Evolutionary conservation across 2,329 filamentous ascomycete genomes (phyloP).

Genomic region (Alternaria panax): DNA sequence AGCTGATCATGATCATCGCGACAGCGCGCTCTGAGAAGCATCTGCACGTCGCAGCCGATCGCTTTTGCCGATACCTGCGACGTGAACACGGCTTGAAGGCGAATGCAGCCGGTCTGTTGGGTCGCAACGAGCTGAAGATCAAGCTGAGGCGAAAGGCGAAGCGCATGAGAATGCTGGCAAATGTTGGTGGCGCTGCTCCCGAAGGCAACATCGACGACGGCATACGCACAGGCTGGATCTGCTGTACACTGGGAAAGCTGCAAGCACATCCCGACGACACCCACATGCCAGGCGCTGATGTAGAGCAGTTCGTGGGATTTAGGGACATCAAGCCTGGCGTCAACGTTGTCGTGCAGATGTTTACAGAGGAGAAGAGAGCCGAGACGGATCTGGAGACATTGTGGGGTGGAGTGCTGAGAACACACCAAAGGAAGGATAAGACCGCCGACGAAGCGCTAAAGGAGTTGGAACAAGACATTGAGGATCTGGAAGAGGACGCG

Average conservation of each 20-base stretch:
- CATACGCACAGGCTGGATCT: slow-evolving; percentile 93
- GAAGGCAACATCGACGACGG: slow-evolving; percentile 77
- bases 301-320: slow-evolving; percentile 77
- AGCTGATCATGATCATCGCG: slow-evolving; percentile 90
- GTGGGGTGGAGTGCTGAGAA: slow-evolving; percentile 62
- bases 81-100: slow-evolving; percentile 75
- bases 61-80: slow-evolving; percentile 86
- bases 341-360: slow-evolving; percentile 73
- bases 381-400: slow-evolving; percentile 72
- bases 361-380: slow-evolving; percentile 73
- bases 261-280: slow-evolving; percentile 59
- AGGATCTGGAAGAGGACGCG: slow-evolving; percentile 31
- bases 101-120: slow-evolving; percentile 85
- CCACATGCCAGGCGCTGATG: slow-evolving; percentile 38
- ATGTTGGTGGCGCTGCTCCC: slow-evolving; percentile 62
- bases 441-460: slow-evolving; percentile 38
- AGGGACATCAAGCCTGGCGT: slow-evolving; percentile 65
- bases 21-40: slow-evolving; percentile 93
- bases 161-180: slow-evolving; percentile 80
- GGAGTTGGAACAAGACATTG: slow-evolving; percentile 30
- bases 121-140: slow-evolving; percentile 88
- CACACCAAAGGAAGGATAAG: slow-evolving; percentile 50
- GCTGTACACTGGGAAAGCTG: slow-evolving; percentile 82
- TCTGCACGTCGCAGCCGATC: slow-evolving; percentile 86
- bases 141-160: slow-evolving; percentile 82